Percentiles rank a stretch among this genome's conserved stretches.
Conservation (phyloP, 257 asterid genomes). For the Solanum arcanum region DNA sequence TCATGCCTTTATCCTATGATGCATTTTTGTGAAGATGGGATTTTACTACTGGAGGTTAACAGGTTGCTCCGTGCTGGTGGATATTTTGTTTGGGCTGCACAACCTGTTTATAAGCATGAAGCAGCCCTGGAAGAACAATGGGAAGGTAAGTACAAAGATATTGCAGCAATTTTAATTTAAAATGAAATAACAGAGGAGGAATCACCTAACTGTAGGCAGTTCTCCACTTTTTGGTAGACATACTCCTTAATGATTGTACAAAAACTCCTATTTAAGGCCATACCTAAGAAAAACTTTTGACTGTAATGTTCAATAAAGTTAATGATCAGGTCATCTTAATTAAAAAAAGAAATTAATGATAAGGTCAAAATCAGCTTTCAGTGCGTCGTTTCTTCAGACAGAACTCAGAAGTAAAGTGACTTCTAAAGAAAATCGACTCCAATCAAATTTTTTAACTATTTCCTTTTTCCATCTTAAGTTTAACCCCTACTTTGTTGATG, state of each 20-base stretch:
- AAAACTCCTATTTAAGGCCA: not conserved
- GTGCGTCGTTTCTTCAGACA: not conserved
- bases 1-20: not conserved
- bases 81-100: constrained; percentile 96
- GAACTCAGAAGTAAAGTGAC: not conserved
- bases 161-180: not conserved
- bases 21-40: constrained; percentile 49
- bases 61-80: constrained; percentile 97
- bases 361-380: not conserved
- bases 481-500: not conserved
- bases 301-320: not conserved
- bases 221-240: not conserved
- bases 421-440: not conserved
- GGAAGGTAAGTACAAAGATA: constrained; percentile 46
- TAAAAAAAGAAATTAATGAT: not conserved
- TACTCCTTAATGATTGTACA: not conserved
- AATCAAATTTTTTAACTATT: not conserved
- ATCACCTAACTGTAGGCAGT: not conserved
- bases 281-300: not conserved
- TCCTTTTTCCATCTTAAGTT: not conserved
- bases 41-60: constrained; percentile 87
- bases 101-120: constrained; percentile 94
- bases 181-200: not conserved
- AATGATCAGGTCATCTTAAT: not conserved
- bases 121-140: constrained; percentile 73